These are phyloP conservation scores for Penicillium sp. DNA, from an alignment of 2,329 filamentous ascomycete genomes.

Conservation along the genomic window DNA sequence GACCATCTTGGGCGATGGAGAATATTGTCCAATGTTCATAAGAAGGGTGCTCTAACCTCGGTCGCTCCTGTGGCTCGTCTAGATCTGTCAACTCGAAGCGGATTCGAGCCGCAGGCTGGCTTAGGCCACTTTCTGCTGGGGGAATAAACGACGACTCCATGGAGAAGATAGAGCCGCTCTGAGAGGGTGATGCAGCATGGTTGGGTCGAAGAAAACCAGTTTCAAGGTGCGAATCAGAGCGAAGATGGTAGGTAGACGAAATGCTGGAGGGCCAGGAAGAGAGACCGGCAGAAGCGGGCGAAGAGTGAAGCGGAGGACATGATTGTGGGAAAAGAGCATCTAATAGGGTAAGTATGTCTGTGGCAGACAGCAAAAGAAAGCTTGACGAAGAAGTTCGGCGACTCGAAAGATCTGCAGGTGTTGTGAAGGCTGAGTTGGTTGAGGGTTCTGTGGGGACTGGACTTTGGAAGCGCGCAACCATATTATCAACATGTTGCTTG, in stretches of 20 bases:
- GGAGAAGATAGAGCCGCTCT: slow-evolving; percentile 27
- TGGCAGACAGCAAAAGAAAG: slow-evolving; percentile 72
- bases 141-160: slow-evolving; percentile 29
- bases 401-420: slow-evolving; percentile 49
- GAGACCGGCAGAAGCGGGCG: slow-evolving; percentile 24
- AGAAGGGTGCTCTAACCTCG: slow-evolving; percentile 67
- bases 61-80: slow-evolving; percentile 39
- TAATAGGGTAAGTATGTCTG: slow-evolving; percentile 73
- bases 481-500: slow-evolving; percentile 35
- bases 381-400: slow-evolving; percentile 40
- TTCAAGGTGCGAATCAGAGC: slow-evolving; percentile 25
- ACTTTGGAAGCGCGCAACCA: slow-evolving; percentile 31
- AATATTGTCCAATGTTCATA: slow-evolving; percentile 78
- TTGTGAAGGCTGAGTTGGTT: not conserved
- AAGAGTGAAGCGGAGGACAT: slow-evolving; percentile 23
- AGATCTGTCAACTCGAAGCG: slow-evolving; percentile 40
- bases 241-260: slow-evolving; percentile 14
- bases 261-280: slow-evolving; percentile 22
- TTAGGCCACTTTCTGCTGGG: slow-evolving; percentile 23
- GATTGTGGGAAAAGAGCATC: slow-evolving; percentile 69
- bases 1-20: slow-evolving; percentile 70
- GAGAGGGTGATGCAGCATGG: slow-evolving; percentile 19
- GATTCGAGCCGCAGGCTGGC: slow-evolving; percentile 36
- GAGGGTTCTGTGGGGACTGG: slow-evolving; percentile 3
- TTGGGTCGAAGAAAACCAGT: slow-evolving; percentile 33